Conservation (phyloP, 805 yeast genomes). For the Yamadazyma sp. region DNA sequence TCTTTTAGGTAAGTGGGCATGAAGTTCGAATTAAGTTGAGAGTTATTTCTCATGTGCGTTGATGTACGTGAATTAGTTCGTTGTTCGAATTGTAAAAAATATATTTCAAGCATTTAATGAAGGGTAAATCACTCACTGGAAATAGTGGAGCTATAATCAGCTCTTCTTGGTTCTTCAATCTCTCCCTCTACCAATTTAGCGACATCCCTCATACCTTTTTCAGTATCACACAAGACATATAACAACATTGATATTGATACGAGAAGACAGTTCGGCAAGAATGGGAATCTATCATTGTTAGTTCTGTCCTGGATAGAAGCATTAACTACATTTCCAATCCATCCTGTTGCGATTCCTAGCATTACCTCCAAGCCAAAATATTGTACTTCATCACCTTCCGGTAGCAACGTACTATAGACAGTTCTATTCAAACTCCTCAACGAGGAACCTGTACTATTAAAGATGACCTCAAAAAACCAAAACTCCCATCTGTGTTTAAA, state of each 20-base stretch:
- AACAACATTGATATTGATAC: conserved; percentile 25
- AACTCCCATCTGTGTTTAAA: conserved; percentile 45
- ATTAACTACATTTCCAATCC: conserved; percentile 40
- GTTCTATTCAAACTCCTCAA: conserved; percentile 37
- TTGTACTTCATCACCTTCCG: conserved; percentile 44
- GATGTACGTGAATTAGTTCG: too few species aligned
- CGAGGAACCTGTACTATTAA: conserved; percentile 33
- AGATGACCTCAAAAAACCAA: conserved; percentile 41
- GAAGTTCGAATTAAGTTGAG: too few species aligned
- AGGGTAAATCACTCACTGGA: too few species aligned
- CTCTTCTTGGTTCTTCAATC: too few species aligned
- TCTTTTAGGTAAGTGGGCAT: conserved; percentile 35
- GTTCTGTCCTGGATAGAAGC: conserved; percentile 43
- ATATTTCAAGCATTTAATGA: too few species aligned
- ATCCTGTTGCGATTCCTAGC: conserved; percentile 41
- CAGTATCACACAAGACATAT: conserved; percentile 28
- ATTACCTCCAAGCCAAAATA: conserved; percentile 42
- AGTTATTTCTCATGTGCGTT: too few species aligned
- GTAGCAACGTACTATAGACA: conserved; percentile 37
- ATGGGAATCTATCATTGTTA: conserved; percentile 35
- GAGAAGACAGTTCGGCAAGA: conserved; percentile 34
- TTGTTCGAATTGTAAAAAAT: background rate
- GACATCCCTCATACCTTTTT: conserved; percentile 29
- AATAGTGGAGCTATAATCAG: too few species aligned
- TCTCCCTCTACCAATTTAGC: conserved; percentile 14